phyloP scores from a whole-genome alignment of 805 yeast species.

The Saccharomycopsis babjevae region DNA sequence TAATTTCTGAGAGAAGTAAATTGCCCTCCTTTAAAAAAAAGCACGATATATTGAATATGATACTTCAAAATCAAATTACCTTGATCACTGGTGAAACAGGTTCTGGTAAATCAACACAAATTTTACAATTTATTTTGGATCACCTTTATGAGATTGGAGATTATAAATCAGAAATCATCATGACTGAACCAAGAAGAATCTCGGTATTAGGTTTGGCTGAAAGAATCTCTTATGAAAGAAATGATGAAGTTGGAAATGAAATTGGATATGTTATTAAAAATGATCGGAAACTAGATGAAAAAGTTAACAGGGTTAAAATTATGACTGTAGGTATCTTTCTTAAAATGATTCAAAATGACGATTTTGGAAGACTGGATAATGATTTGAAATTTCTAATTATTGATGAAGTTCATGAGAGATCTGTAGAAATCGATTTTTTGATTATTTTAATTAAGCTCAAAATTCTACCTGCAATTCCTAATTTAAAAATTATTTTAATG shows the following conservation, averaged over 20 bases:
- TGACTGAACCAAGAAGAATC: slow-evolving; percentile 94
- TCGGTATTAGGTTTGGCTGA: slow-evolving; percentile 93
- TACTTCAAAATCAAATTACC: slow-evolving; percentile 52
- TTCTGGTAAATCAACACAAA: slow-evolving; percentile 93
- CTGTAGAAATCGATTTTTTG: slow-evolving; percentile 81
- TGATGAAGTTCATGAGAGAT: slow-evolving; percentile 96
- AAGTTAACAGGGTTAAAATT: slow-evolving; percentile 64
- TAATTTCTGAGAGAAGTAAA: slow-evolving; percentile 37
- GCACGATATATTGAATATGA: slow-evolving; percentile 42
- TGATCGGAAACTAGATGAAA: slow-evolving; percentile 50
- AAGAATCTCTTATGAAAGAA: slow-evolving; percentile 78
- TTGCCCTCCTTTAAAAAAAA: slow-evolving; percentile 82
- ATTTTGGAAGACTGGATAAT: slow-evolving; percentile 16
- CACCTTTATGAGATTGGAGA: slow-evolving; percentile 40
- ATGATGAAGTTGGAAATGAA: slow-evolving; percentile 50
- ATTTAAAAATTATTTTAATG: slow-evolving; percentile 71
- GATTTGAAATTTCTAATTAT: slow-evolving; percentile 64
- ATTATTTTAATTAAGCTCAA: slow-evolving; percentile 33
- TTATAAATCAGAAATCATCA: slow-evolving; percentile 52
- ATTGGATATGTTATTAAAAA: slow-evolving; percentile 89
- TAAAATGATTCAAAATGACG: slow-evolving; percentile 34
- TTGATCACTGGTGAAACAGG: slow-evolving; percentile 95
- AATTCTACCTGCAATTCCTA: slow-evolving; percentile 54
- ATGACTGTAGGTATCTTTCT: slow-evolving; percentile 89
- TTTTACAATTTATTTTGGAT: slow-evolving; percentile 82